Conservation (phyloP, 495 filamentous ascomycete genomes). For the Hypoxylon perforatum region DNA sequence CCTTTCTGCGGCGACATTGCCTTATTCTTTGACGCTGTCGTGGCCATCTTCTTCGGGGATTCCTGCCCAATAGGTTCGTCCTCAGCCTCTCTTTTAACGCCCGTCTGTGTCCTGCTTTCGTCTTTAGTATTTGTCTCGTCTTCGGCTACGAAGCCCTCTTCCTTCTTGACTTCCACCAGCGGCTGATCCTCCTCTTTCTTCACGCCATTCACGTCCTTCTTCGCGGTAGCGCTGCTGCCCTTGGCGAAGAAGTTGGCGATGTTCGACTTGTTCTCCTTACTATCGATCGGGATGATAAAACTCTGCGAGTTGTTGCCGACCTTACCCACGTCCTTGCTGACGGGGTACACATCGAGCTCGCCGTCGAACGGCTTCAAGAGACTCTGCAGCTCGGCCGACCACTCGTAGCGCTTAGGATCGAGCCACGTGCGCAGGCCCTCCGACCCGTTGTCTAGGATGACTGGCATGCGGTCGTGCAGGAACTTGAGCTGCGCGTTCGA, state of each 20-base stretch:
- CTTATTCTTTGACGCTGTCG: slow-evolving; percentile 39
- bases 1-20: slow-evolving; percentile 25
- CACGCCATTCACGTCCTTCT: slow-evolving; percentile 18
- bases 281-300: slow-evolving; percentile 85
- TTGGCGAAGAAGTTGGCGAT: slow-evolving; percentile 92
- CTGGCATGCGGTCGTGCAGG: slow-evolving; percentile 95
- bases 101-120: slow-evolving; percentile 38
- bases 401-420: slow-evolving; percentile 74
- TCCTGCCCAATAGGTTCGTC: slow-evolving; percentile 51
- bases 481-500: slow-evolving; percentile 83
- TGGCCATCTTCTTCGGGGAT: slow-evolving; percentile 59
- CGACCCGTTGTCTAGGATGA: slow-evolving; percentile 82
- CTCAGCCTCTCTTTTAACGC: slow-evolving; percentile 69
- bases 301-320: slow-evolving; percentile 89
- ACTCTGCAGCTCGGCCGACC: slow-evolving; percentile 81
- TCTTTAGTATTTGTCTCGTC: slow-evolving; percentile 20
- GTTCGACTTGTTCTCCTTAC: slow-evolving; percentile 86
- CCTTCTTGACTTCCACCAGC: slow-evolving; percentile 43
- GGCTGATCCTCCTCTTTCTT: slow-evolving; percentile 41
- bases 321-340: slow-evolving; percentile 90
- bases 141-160: slow-evolving; percentile 43
- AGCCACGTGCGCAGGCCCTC: slow-evolving; percentile 82
- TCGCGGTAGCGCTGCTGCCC: slow-evolving; percentile 42
- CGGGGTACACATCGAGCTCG: slow-evolving; percentile 85
- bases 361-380: slow-evolving; percentile 81